Evolutionary conservation across 73 alveolate genomes (phyloP), one percentile per base, ranked within the genome.

Genomic region (Paramecium biaurelia): DNA sequence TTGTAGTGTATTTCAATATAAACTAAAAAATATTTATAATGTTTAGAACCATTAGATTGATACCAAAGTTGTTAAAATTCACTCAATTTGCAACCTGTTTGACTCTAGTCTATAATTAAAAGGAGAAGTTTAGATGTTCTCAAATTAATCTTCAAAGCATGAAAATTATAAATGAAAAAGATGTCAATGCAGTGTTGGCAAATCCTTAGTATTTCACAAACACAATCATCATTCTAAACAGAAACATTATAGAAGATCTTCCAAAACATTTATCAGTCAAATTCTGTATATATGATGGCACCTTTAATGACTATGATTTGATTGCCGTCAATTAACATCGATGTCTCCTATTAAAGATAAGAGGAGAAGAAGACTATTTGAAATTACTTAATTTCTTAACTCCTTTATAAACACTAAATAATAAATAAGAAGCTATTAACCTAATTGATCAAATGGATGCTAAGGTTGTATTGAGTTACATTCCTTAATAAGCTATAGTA

Each of bases 321-420:
- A 72, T 72, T 12, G 86, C 86, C 34, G 45, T 72, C n/a, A 72
- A 72, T 34, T 5, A 72, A 8, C 86, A 72, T 38, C 7, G 86
- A 72, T 72, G 86, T 37, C 32, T 72, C 9, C 63, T 72, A 30
- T 35, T 72, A 37, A 72, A 72, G 20, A 35, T 72, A n/a, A 72
- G 86, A 18, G 58, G 35, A 34, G 56, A 72, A 15, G 86, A 72
- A 34, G 86, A 72, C 26, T 72, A 72, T 34, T 37, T 72, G 38
- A 72, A 38, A 72, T 72, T 72, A 10, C 58, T 38, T 9, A 72
- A 72, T 18, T 72, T 72, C n/a, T 72, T 72, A 4, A 72, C 56
- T 15, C 86, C 86, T 2, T 12, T 72, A 8, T 34, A 30, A 11
- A 72, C 86, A 4, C 32, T 72, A 12, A 72, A n/a, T 11, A 28